A percentile compares a stretch with the other conserved stretches of the same genome.
Conservation (phyloP, 129 eudicot species). For the Artemisia annua region DNA sequence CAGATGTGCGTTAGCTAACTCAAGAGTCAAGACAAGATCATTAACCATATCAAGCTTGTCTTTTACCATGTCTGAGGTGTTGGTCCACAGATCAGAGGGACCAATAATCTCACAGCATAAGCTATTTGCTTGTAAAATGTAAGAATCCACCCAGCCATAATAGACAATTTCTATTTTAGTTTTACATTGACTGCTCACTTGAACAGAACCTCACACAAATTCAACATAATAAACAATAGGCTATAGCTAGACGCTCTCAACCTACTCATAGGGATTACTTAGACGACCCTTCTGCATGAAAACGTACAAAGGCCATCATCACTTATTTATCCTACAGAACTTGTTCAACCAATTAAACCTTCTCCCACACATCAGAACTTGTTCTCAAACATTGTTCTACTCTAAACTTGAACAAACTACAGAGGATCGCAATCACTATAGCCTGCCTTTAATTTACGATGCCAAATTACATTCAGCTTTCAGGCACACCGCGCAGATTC, state of each 20-base stretch:
- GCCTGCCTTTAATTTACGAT: background rate
- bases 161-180: constrained; percentile 1
- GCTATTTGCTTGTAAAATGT: constrained; percentile 10
- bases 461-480: constrained; percentile 6
- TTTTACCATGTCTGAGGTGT: background rate
- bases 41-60: constrained; percentile 6
- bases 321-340: background rate
- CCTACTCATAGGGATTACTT: constrained; percentile 11
- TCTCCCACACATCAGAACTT: background rate
- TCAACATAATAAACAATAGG: constrained; percentile 1
- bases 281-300: background rate
- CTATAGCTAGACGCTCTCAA: background rate
- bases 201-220: constrained; percentile 18
- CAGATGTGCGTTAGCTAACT: constrained; percentile 6
- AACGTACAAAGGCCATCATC: background rate
- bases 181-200: constrained; percentile 3
- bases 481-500: background rate
- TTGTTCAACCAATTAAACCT: constrained; percentile 15
- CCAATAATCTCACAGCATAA: constrained; percentile 2
- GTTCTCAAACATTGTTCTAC: constrained; percentile 9
- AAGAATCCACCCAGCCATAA: constrained; percentile 15
- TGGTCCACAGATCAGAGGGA: constrained; percentile 9
- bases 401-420: background rate
- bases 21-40: background rate
- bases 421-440: background rate